Evolutionary conservation across 768 basidiomycete genomes (phyloP), one percentile per base, ranked within the genome.

Genomic region (Piloderma croceum): DNA sequence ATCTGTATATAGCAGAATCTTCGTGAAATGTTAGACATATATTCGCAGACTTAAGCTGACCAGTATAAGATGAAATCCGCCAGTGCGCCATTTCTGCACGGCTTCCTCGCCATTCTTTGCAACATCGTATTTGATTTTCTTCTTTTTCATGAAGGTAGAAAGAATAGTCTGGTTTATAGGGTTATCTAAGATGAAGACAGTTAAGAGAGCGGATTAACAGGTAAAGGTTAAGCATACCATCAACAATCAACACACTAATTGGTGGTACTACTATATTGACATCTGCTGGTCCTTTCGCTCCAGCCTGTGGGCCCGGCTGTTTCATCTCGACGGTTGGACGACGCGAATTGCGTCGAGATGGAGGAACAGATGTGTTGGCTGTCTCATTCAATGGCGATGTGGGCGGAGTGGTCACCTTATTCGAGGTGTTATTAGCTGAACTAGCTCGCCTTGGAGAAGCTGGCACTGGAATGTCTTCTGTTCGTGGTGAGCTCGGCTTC

Each of bases 91-190:
- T 59, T 96, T 96, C 53, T 90, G 75, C 12, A 99, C 90, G 0
- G 96, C 96, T 62, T 98, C 93, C 48, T 81, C 80, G 27, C 96
- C 96, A 59, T 98, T 90, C 53, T 85, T 90, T 7, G 96, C 96
- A 37, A 91, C 76, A 49, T 91, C 89, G 65, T 83, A 93, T 58
- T 89, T 92, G 62, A 98, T 94, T 62, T 83, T 87, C 68, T 92
- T 96, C 67, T 85, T 88, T 56, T 79, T 83, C 89, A 98, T 89
- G 56, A 96, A 97, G 24, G 90, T 93, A n/a, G 88, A 88, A 39
- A 98, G 68, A 59, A 98, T 96, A 20, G 88, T 94, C 57, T 93
- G 94, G 56, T 99, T 98, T 68, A 99, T 98, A 5, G 91, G 88
- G 58, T 99, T 99, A 65, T 99, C 96, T 98, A 50, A 7, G 2